A percentile compares a stretch with the other conserved stretches of the same genome.
phyloP scores from a whole-genome alignment of 192 early-diverging fungal genomes.

The Funneliformis geosporum region DNA sequence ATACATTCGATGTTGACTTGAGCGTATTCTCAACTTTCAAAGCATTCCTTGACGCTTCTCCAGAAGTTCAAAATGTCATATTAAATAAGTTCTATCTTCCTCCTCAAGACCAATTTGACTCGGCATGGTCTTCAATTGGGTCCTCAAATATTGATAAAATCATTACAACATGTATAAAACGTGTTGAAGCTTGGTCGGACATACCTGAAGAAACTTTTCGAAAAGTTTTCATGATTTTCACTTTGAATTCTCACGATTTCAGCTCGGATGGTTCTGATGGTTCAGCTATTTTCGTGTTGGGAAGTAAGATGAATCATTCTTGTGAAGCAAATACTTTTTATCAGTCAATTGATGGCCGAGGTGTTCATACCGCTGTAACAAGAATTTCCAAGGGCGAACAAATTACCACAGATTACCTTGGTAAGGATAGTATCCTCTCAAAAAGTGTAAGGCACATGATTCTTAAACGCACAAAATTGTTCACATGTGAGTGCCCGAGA shows the following conservation, averaged over 20 bases:
- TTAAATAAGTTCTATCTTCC: slow-evolving; percentile 17
- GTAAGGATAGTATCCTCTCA: slow-evolving; percentile 4
- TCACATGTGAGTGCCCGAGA: not conserved
- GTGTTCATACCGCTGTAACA: not conserved
- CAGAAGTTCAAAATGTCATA: not conserved
- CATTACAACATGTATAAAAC: not conserved
- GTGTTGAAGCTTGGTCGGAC: not conserved
- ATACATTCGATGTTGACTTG: not conserved
- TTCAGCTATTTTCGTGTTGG: not conserved
- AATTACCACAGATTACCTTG: slow-evolving; percentile 8
- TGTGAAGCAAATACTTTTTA: slow-evolving; percentile 19
- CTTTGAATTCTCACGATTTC: slow-evolving; percentile 1
- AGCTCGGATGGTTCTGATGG: not conserved
- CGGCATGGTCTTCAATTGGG: not conserved
- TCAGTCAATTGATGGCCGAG: not conserved
- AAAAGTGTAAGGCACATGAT: not conserved
- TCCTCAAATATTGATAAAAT: not conserved
- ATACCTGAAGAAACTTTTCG: not conserved
- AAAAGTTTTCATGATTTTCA: not conserved
- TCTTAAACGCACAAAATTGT: not conserved
- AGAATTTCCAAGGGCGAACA: not conserved
- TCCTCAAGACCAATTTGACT: not conserved
- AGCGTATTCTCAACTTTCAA: not conserved
- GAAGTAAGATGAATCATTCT: slow-evolving; percentile 10
- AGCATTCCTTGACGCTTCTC: not conserved